Conservation (phyloP, 768 basidiomycete genomes). For the Tylopilus vinaceipallidus region DNA sequence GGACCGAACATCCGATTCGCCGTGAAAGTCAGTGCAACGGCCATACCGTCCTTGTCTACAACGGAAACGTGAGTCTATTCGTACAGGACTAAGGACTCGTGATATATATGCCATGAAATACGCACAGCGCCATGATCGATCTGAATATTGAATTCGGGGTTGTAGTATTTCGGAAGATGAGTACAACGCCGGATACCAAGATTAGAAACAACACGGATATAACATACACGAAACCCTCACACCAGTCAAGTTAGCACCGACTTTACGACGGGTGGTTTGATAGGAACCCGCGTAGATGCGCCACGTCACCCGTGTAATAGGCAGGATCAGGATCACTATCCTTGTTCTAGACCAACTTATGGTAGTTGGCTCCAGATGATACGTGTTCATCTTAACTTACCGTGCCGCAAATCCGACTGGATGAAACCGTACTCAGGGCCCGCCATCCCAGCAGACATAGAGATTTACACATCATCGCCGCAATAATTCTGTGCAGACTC, state of each 20-base stretch:
- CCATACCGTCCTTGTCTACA: conserved; percentile 84
- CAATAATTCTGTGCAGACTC: conserved; percentile 77
- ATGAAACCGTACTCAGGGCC: conserved; percentile 6
- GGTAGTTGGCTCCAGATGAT: conserved; percentile 5
- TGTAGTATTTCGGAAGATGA: conserved; percentile 79
- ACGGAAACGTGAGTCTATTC: conserved; percentile 81
- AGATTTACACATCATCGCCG: conserved; percentile 75
- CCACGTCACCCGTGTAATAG: conserved; percentile 51
- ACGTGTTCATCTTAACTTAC: conserved; percentile 27
- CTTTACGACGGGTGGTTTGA: conserved; percentile 59
- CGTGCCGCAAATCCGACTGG: conserved; percentile 65
- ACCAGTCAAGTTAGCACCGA: conserved; percentile 76
- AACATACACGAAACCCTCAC: conserved; percentile 44
- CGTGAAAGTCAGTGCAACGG: conserved; percentile 82
- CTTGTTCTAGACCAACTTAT: conserved; percentile 56
- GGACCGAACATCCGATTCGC: conserved; percentile 92
- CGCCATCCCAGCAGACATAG: conserved; percentile 12
- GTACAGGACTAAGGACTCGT: conserved; percentile 5
- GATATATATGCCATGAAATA: not conserved
- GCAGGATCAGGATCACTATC: conserved; percentile 78
- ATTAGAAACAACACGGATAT: conserved; percentile 3
- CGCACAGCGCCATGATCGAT: conserved; percentile 80
- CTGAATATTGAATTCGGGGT: conserved; percentile 73
- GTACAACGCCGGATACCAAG: conserved; percentile 65
- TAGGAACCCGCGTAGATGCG: conserved; percentile 63